Evolutionary conservation across 495 filamentous ascomycete species (phyloP).

Genomic region (Aspergillus bridgeri): DNA sequence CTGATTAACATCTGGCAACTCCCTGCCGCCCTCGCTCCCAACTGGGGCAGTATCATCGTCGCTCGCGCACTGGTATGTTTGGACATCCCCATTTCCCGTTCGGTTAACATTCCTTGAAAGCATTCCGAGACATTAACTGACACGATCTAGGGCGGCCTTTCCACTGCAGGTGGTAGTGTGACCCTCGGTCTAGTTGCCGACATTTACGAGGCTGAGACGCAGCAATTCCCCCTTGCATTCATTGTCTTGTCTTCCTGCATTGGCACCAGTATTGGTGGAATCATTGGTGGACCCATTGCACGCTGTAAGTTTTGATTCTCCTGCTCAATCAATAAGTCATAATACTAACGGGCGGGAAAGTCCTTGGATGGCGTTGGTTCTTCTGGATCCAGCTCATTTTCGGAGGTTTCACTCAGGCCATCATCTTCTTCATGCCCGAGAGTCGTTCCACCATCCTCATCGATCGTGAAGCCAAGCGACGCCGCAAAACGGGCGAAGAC

Average conservation of each 20-base stretch:
- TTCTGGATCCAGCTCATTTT: conserved; percentile 81
- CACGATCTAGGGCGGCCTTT: conserved; percentile 32
- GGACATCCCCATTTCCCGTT: background rate
- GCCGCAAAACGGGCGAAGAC: conserved; percentile 5
- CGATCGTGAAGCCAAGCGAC: conserved; percentile 3
- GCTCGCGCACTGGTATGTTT: conserved; percentile 53
- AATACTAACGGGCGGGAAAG: conserved; percentile 8
- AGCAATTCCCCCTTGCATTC: conserved; percentile 62
- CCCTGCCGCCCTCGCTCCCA: conserved; percentile 64
- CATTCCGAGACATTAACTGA: conserved; percentile 2
- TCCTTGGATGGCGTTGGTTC: conserved; percentile 65
- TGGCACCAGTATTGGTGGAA: conserved; percentile 70
- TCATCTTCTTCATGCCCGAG: conserved; percentile 54
- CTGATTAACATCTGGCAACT: conserved; percentile 74
- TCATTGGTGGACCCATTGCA: conserved; percentile 74
- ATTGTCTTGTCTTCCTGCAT: conserved; percentile 72
- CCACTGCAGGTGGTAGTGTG: conserved; percentile 72
- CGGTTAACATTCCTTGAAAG: background rate
- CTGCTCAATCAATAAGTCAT: background rate
- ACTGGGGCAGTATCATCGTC: conserved; percentile 61
- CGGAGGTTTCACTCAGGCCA: conserved; percentile 58
- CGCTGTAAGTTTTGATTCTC: conserved; percentile 29
- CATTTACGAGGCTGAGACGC: conserved; percentile 65
- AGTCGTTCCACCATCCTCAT: conserved; percentile 4
- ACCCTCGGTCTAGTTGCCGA: conserved; percentile 78